These are phyloP conservation scores for Apiospora koreana DNA, from an alignment of 2,329 filamentous ascomycete genomes.

Conservation along the genomic window DNA sequence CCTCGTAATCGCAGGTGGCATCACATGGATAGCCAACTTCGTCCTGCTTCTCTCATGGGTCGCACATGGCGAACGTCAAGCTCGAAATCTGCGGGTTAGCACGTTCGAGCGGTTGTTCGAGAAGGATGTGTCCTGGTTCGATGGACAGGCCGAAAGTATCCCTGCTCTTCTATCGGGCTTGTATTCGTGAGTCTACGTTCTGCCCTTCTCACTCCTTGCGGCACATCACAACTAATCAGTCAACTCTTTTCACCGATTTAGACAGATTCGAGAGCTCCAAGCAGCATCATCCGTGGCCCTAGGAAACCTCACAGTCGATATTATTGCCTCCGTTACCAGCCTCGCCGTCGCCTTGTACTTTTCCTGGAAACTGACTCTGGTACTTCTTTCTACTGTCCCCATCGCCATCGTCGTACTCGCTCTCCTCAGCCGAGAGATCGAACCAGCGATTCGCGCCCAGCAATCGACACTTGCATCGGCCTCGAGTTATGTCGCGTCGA, in stretches of 20 bases:
- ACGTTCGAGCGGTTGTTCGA: slow-evolving; percentile 63
- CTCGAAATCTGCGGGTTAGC: slow-evolving; percentile 60
- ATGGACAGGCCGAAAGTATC: neutral
- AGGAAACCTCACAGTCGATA: slow-evolving; percentile 66
- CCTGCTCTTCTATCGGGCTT: neutral
- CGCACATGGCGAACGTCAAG: slow-evolving; percentile 79
- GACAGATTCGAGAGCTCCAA: slow-evolving; percentile 81
- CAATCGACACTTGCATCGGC: slow-evolving; percentile 67
- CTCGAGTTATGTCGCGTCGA: slow-evolving; percentile 70
- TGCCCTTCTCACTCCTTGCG: neutral
- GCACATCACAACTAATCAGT: slow-evolving; percentile 38
- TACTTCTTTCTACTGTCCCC: slow-evolving; percentile 74
- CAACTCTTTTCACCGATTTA: slow-evolving; percentile 38
- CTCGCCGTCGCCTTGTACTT: slow-evolving; percentile 73
- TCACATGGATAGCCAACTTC: slow-evolving; percentile 67
- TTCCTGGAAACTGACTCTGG: slow-evolving; percentile 82
- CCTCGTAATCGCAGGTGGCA: slow-evolving; percentile 63
- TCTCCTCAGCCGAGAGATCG: slow-evolving; percentile 61
- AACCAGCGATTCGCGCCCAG: slow-evolving; percentile 68
- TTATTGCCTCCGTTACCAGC: slow-evolving; percentile 65
- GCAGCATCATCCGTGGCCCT: slow-evolving; percentile 77
- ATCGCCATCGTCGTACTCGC: slow-evolving; percentile 62
- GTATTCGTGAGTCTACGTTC: neutral
- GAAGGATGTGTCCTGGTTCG: neutral
- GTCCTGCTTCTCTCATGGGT: slow-evolving; percentile 72